A percentile compares a stretch with the other conserved stretches of the same genome.
These are phyloP conservation scores for Acacia pycnantha DNA, from an alignment of 331 rosid species.

Conservation along the genomic window DNA sequence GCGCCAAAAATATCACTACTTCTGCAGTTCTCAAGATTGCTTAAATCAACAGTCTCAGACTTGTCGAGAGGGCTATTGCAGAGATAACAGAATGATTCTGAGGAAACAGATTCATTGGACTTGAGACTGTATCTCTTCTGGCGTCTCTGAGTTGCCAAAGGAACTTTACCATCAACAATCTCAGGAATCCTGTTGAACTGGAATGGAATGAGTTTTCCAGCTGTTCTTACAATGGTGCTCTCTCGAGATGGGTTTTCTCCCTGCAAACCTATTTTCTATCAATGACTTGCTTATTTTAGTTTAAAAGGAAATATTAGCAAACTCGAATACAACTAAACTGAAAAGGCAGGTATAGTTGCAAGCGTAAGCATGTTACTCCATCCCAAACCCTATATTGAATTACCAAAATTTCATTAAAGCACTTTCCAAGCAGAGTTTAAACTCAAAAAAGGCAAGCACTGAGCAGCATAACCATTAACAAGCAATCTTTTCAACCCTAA, in stretches of 20 bases:
- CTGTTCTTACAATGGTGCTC: constrained; percentile 88
- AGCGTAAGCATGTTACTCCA: constrained; percentile 17
- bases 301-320: neutral
- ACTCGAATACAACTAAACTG: constrained; percentile 4
- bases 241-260: constrained; percentile 93
- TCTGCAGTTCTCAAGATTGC: constrained; percentile 32
- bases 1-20: constrained; percentile 37
- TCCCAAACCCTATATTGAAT: neutral
- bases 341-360: constrained; percentile 13
- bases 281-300: constrained; percentile 6
- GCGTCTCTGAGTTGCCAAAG: constrained; percentile 68
- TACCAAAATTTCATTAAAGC: neutral
- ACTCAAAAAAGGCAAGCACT: neutral
- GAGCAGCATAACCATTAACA: neutral
- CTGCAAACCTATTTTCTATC: constrained; percentile 40
- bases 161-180: constrained; percentile 58
- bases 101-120: constrained; percentile 66
- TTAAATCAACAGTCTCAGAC: constrained; percentile 57
- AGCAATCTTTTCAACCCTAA: neutral
- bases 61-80: constrained; percentile 78
- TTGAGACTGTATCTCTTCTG: constrained; percentile 79
- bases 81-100: constrained; percentile 71
- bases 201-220: constrained; percentile 93
- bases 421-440: neutral
- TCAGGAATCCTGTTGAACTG: constrained; percentile 84